A percentile compares a stretch with the other conserved stretches of the same genome.
phyloP scores from a whole-genome alignment of 306 rosid genomes.

The Cercis canadensis region DNA sequence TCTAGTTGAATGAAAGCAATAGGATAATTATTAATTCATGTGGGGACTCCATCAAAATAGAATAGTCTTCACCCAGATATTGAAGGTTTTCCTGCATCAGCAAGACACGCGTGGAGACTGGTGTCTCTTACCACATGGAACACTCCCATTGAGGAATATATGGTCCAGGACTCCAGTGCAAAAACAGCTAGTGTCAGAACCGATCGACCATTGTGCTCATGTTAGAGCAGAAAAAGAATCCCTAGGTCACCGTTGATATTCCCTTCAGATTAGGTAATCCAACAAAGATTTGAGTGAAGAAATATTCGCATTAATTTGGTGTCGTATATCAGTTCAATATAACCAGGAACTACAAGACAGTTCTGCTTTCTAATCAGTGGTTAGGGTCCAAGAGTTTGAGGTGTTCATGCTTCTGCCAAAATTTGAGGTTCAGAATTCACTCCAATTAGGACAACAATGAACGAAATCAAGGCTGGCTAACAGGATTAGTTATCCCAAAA shows the following conservation, averaged over 20 bases:
- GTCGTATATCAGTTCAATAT: not conserved
- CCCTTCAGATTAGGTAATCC: not conserved
- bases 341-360: too few species aligned
- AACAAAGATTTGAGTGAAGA: not conserved
- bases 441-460: not conserved
- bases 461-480: too few species aligned
- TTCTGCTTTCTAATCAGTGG: not conserved
- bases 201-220: not conserved
- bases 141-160: not conserved
- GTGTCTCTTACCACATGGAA: slow-evolving; percentile 19
- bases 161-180: not conserved
- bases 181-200: not conserved
- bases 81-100: not conserved
- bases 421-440: slow-evolving; percentile 13
- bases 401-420: not conserved
- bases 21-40: not conserved
- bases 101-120: slow-evolving; percentile 10
- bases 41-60: not conserved
- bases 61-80: not conserved
- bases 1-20: not conserved
- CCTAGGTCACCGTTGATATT: not conserved
- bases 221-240: not conserved
- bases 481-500: too few species aligned
- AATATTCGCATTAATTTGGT: not conserved
- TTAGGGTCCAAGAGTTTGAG: not conserved